phyloP scores from a whole-genome alignment of 2,329 filamentous ascomycete genomes.

The Chaetothyriales sp. region DNA sequence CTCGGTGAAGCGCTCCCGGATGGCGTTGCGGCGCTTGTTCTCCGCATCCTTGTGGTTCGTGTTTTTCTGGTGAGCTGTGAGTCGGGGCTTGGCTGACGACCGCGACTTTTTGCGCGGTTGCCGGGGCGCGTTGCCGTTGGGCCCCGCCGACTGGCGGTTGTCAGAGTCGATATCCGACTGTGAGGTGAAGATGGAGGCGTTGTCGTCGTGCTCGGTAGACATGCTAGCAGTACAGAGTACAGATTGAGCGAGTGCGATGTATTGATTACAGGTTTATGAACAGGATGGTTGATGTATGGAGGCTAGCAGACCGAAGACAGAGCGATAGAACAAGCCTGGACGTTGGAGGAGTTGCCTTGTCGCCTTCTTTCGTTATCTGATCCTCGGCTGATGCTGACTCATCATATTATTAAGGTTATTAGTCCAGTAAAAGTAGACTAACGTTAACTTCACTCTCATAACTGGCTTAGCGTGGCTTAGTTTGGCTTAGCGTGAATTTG shows the following conservation, averaged over 20 bases:
- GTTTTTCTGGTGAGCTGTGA: slow-evolving; percentile 57
- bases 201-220: background rate
- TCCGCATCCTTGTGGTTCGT: slow-evolving; percentile 57
- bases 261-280: background rate
- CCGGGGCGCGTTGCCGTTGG: background rate
- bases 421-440: too few relatives aligned
- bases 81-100: slow-evolving; percentile 42
- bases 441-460: too few relatives aligned
- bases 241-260: background rate
- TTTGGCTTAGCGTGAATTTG: too few relatives aligned
- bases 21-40: slow-evolving; percentile 53
- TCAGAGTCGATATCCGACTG: background rate
- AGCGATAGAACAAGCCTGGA: background rate
- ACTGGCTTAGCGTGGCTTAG: too few relatives aligned
- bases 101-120: slow-evolving; percentile 10
- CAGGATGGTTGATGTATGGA: too few relatives aligned
- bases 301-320: background rate
- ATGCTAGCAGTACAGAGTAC: background rate
- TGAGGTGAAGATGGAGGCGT: background rate
- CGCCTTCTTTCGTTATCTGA: background rate
- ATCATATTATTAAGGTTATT: too few relatives aligned
- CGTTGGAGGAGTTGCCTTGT: background rate
- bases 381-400: too few relatives aligned
- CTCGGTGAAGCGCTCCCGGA: slow-evolving; percentile 69
- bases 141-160: background rate